A percentile compares a stretch with the other conserved stretches of the same genome.
phyloP scores from a whole-genome alignment of 352 stramenopile genomes.

The Plasmopara halstedii region DNA sequence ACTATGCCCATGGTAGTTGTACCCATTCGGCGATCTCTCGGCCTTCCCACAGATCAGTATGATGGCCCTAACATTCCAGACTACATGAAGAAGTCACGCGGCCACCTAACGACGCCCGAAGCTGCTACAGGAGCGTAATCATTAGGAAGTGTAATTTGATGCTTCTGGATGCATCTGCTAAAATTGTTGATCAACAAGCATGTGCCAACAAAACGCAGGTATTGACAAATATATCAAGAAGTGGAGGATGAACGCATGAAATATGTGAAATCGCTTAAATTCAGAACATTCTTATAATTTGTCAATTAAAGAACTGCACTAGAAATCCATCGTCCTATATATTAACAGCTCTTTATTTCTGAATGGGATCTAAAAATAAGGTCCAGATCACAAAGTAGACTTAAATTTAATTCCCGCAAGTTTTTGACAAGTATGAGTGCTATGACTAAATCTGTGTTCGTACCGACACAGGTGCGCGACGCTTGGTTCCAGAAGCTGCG shows the following conservation, averaged over 20 bases:
- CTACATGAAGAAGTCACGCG: slow-evolving; percentile 67
- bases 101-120: slow-evolving; percentile 38
- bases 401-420: no score
- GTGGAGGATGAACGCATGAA: no score
- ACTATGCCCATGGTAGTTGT: slow-evolving; percentile 71
- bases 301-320: no score
- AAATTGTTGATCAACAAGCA: slow-evolving; percentile 4
- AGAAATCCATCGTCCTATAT: no score
- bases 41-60: slow-evolving; percentile 85
- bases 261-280: no score
- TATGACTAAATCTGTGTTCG: slow-evolving; percentile 53
- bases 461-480: slow-evolving; percentile 65
- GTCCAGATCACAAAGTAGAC: no score
- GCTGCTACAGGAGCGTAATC: slow-evolving; percentile 27
- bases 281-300: no score
- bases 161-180: slow-evolving; percentile 1
- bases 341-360: no score
- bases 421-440: slow-evolving; percentile 1
- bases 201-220: no score
- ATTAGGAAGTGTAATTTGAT: no score
- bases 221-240: no score
- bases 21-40: slow-evolving; percentile 74
- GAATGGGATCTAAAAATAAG: no score
- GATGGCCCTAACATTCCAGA: slow-evolving; percentile 76
- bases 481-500: slow-evolving; percentile 85